Evolutionary conservation across 2,329 filamentous ascomycete genomes (phyloP).

Genomic region (Trichoderma afroharzianum): DNA sequence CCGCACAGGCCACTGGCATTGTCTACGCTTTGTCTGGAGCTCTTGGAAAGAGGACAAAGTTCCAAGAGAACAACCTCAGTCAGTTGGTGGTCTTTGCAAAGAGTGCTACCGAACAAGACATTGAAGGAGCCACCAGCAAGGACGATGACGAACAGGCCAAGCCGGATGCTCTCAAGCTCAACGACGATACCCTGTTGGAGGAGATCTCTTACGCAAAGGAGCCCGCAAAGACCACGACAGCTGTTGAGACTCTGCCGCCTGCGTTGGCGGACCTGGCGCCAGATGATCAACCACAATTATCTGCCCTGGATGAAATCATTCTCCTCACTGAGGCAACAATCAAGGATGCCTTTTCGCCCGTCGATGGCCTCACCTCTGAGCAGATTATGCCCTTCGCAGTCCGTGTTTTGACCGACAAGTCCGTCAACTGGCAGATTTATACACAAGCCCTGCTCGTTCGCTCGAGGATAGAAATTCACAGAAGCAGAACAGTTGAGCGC

Average conservation of each 20-base stretch:
- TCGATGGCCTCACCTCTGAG: slow-evolving; percentile 83
- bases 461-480: slow-evolving; percentile 84
- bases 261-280: slow-evolving; percentile 65
- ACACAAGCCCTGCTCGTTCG: slow-evolving; percentile 88
- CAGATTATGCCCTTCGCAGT: slow-evolving; percentile 89
- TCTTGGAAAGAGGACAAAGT: slow-evolving; percentile 79
- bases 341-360: slow-evolving; percentile 80
- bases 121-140: slow-evolving; percentile 20
- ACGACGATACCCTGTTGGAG: slow-evolving; percentile 91
- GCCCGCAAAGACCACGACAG: slow-evolving; percentile 35
- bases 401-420: slow-evolving; percentile 81
- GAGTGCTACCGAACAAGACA: slow-evolving; percentile 50
- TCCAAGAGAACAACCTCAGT: slow-evolving; percentile 74
- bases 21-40: slow-evolving; percentile 80
- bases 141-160: slow-evolving; percentile 28
- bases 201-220: slow-evolving; percentile 72
- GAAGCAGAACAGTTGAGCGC: slow-evolving; percentile 81
- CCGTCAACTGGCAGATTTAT: slow-evolving; percentile 97
- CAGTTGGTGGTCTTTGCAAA: slow-evolving; percentile 89
- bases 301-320: slow-evolving; percentile 84
- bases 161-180: slow-evolving; percentile 72
- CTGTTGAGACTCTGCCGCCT: slow-evolving; percentile 49
- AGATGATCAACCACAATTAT: slow-evolving; percentile 75
- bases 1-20: slow-evolving; percentile 65
- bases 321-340: slow-evolving; percentile 83